A percentile compares a stretch with the other conserved stretches of the same genome.
Evolutionary conservation across 1,284 basidiomycete species (phyloP).

Genomic region (Paramarasmius palmivorus): DNA sequence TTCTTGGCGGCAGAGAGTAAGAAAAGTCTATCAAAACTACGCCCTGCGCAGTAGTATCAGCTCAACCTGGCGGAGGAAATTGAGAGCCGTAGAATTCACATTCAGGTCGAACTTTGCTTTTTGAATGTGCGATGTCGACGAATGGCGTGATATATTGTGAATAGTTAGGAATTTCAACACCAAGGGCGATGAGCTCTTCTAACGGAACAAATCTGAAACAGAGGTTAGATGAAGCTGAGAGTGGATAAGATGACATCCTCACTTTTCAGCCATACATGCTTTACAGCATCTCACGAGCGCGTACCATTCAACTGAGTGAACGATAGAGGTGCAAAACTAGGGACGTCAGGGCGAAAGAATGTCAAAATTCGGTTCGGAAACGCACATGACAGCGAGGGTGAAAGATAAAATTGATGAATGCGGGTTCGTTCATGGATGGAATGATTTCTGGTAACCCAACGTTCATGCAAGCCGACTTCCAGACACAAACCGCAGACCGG

Average conservation of each 20-base stretch:
- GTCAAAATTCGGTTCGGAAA: background rate
- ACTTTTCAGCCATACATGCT: background rate
- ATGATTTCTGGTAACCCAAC: conserved; percentile 2
- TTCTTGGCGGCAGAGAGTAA: no score
- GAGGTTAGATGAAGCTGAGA: no score
- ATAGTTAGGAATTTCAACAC: no score
- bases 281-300: conserved; percentile 1
- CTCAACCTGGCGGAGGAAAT: no score
- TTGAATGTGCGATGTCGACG: no score
- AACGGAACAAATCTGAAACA: no score
- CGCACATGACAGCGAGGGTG: conserved; percentile 6
- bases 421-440: conserved; percentile 4
- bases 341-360: background rate
- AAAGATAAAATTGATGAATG: conserved; percentile 2
- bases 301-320: background rate
- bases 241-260: background rate
- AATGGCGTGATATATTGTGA: no score
- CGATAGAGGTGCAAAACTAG: conserved; percentile 1
- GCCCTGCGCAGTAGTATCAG: no score
- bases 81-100: no score
- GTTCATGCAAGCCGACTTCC: conserved; percentile 8
- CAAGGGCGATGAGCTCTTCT: no score
- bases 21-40: no score
- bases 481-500: conserved; percentile 1
- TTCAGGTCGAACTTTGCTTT: no score